phyloP scores from a whole-genome alignment of 768 basidiomycete species.

The Strobilomyces confusus region DNA sequence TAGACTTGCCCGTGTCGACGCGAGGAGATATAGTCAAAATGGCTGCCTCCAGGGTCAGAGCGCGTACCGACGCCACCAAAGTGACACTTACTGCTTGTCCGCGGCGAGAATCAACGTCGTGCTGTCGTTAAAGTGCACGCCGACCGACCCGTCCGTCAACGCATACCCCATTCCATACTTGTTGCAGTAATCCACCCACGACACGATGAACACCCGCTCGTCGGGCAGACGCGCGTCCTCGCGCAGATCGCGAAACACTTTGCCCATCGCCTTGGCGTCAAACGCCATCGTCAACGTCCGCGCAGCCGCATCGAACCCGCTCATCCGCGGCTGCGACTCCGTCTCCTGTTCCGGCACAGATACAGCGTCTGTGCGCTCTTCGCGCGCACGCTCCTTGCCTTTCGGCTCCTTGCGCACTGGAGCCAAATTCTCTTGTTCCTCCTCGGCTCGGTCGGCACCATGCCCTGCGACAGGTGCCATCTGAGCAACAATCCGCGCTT shows the following conservation, averaged over 20 bases:
- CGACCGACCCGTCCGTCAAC: conserved; percentile 90
- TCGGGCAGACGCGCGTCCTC: conserved; percentile 51
- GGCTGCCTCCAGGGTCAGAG: conserved; percentile 33
- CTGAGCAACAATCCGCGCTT: conserved; percentile 90
- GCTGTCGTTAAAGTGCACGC: conserved; percentile 96
- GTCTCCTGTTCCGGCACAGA: conserved; percentile 16
- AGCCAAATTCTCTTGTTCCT: conserved; percentile 33
- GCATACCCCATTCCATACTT: conserved; percentile 99
- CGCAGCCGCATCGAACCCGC: conserved; percentile 65
- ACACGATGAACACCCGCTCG: conserved; percentile 87
- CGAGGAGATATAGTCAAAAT: conserved; percentile 85
- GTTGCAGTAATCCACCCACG: conserved; percentile 99
- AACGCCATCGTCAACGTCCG: conserved; percentile 56
- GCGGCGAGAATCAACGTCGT: conserved; percentile 81
- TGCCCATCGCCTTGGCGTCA: conserved; percentile 58
- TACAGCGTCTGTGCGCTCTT: conserved; percentile 19
- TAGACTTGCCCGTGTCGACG: conserved; percentile 63
- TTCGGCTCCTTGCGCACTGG: conserved; percentile 30
- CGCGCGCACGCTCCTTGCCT: conserved; percentile 29
- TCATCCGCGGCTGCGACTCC: conserved; percentile 34
- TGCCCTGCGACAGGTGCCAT: conserved; percentile 59
- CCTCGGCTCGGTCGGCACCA: conserved; percentile 29
- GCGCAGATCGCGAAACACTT: conserved; percentile 64
- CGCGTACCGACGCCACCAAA: background rate
- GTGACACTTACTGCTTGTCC: conserved; percentile 68